Conservation (phyloP, 345 rosid genomes). For the Eutrema yunnanense region DNA sequence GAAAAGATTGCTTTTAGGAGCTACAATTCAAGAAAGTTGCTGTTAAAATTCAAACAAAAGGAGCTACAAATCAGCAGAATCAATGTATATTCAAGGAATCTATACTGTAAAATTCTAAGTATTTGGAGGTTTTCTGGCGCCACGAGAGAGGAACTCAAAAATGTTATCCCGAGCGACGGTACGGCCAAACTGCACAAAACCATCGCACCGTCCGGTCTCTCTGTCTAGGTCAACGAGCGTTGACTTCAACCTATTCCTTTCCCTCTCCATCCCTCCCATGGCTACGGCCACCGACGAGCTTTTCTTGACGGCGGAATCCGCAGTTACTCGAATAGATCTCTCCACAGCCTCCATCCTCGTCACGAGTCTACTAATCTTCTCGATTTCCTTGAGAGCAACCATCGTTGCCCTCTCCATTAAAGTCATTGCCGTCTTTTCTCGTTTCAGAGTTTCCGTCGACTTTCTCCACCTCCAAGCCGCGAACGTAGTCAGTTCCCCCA, state of each 20-base stretch:
- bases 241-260: neutral
- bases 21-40: too few species aligned
- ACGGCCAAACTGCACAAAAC: constrained; percentile 8
- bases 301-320: neutral
- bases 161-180: neutral
- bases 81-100: too few species aligned
- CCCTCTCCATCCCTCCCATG: neutral
- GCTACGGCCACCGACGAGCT: neutral
- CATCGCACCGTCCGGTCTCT: constrained; percentile 1
- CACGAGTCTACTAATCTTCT: neutral
- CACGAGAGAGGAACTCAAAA: neutral
- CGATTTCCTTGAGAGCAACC: neutral
- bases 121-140: too few species aligned
- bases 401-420: constrained; percentile 15
- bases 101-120: too few species aligned
- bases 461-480: neutral
- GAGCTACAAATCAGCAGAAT: too few species aligned
- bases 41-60: too few species aligned
- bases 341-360: neutral
- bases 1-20: neutral
- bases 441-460: neutral
- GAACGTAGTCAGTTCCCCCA: neutral
- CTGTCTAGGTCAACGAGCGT: neutral
- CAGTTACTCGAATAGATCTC: neutral
- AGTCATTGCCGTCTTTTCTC: constrained; percentile 4